A percentile compares a stretch with the other conserved stretches of the same genome.
Evolutionary conservation across 768 basidiomycete genomes (phyloP).

Genomic region (Hortiboletus flavorubellus): DNA sequence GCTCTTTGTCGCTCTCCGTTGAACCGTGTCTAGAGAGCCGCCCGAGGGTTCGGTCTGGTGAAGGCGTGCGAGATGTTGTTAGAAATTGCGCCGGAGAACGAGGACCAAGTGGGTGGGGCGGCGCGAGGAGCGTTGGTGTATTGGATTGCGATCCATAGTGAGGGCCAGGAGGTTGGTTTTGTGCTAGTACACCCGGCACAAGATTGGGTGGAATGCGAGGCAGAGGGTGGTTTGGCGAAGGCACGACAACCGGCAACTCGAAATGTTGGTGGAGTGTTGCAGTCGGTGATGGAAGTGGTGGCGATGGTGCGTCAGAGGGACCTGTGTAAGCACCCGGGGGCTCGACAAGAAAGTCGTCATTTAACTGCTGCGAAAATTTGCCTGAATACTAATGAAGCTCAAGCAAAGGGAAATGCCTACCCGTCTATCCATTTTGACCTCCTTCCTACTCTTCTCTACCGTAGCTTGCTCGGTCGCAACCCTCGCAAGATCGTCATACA

Average conservation of each 20-base stretch:
- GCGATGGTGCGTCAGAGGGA: constrained; percentile 32
- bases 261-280: constrained; percentile 32
- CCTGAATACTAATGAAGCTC: constrained; percentile 19
- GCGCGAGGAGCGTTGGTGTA: constrained; percentile 44
- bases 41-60: constrained; percentile 46
- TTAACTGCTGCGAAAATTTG: constrained; percentile 15
- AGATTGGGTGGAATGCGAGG: constrained; percentile 37
- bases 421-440: constrained; percentile 60
- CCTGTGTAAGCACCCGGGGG: constrained; percentile 17
- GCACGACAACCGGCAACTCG: constrained; percentile 29
- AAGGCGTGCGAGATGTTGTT: constrained; percentile 63
- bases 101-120: constrained; percentile 74
- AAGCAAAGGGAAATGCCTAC: constrained; percentile 40
- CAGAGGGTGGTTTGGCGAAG: constrained; percentile 34
- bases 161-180: constrained; percentile 14
- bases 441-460: constrained; percentile 68
- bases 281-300: constrained; percentile 23
- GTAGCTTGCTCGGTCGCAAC: constrained; percentile 54
- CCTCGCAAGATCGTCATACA: constrained; percentile 76
- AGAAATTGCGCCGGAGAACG: constrained; percentile 52
- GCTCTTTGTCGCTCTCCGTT: constrained; percentile 21
- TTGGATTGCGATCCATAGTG: constrained; percentile 27
- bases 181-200: constrained; percentile 13
- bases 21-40: constrained; percentile 23
- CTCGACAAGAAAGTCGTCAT: constrained; percentile 26